phyloP scores from a whole-genome alignment of 352 stramenopile genomes.

The Pythium dissimile region DNA sequence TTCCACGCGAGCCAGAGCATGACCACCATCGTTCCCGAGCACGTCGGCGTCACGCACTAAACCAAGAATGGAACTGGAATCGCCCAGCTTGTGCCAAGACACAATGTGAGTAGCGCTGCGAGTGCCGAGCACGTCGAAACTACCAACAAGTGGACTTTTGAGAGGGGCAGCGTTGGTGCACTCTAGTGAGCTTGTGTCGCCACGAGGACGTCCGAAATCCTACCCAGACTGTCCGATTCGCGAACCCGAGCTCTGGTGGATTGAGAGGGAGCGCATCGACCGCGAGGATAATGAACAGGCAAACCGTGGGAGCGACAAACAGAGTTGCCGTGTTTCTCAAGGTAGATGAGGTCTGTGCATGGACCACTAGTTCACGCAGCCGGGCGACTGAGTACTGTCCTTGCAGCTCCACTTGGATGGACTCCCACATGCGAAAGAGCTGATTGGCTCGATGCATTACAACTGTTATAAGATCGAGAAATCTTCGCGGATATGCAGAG shows the following conservation, averaged over 20 bases:
- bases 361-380: not conserved
- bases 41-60: not conserved
- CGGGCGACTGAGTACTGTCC: conserved; percentile 1
- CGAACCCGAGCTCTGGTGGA: not conserved
- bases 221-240: not conserved
- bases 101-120: not conserved
- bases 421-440: not conserved
- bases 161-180: not conserved
- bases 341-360: not conserved
- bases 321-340: not conserved
- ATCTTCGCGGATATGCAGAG: no score
- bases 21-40: not conserved
- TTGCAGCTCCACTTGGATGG: not conserved
- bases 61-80: not conserved
- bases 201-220: not conserved
- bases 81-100: not conserved
- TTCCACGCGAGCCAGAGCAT: not conserved
- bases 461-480: no score
- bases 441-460: no score
- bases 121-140: not conserved
- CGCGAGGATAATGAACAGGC: not conserved
- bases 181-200: not conserved
- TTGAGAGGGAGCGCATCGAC: not conserved
- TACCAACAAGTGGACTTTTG: not conserved
- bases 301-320: not conserved